A percentile compares a stretch with the other conserved stretches of the same genome.
Evolutionary conservation across 2,329 filamentous ascomycete species (phyloP).

Genomic region (Botrytis elliptica): DNA sequence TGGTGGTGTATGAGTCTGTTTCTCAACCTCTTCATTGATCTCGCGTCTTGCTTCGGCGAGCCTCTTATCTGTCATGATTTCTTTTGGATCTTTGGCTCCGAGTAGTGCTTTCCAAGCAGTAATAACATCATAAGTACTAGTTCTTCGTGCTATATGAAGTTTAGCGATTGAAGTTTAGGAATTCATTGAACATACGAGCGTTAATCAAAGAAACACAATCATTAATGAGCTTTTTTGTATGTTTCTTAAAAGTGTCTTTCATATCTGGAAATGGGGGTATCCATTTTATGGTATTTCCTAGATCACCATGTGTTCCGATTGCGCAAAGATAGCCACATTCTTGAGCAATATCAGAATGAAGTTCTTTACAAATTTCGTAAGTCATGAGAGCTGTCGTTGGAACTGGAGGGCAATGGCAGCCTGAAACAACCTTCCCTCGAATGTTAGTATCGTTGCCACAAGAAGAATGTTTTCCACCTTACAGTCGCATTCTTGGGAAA

Average conservation of each 20-base stretch:
- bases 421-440: slow-evolving; percentile 52
- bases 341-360: slow-evolving; percentile 51
- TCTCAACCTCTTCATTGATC: slow-evolving; percentile 60
- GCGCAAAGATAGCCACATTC: slow-evolving; percentile 61
- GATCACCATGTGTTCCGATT: slow-evolving; percentile 65
- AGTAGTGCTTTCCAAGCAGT: slow-evolving; percentile 60
- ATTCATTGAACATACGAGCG: slow-evolving; percentile 44
- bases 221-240: slow-evolving; percentile 62
- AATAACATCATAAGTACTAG: slow-evolving; percentile 57
- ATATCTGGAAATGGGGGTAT: slow-evolving; percentile 65
- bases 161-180: background rate
- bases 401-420: slow-evolving; percentile 63
- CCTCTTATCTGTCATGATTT: slow-evolving; percentile 49
- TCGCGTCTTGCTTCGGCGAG: slow-evolving; percentile 56
- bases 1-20: slow-evolving; percentile 60
- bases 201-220: slow-evolving; percentile 64
- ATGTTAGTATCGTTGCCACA: background rate
- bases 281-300: slow-evolving; percentile 66
- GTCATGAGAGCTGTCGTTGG: slow-evolving; percentile 64
- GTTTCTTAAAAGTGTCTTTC: slow-evolving; percentile 55
- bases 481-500: slow-evolving; percentile 50
- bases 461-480: background rate
- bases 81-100: slow-evolving; percentile 49
- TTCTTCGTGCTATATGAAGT: slow-evolving; percentile 48
- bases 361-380: slow-evolving; percentile 58